phyloP scores from a whole-genome alignment of 2,329 filamentous ascomycete genomes.

The Claviceps sp. region DNA sequence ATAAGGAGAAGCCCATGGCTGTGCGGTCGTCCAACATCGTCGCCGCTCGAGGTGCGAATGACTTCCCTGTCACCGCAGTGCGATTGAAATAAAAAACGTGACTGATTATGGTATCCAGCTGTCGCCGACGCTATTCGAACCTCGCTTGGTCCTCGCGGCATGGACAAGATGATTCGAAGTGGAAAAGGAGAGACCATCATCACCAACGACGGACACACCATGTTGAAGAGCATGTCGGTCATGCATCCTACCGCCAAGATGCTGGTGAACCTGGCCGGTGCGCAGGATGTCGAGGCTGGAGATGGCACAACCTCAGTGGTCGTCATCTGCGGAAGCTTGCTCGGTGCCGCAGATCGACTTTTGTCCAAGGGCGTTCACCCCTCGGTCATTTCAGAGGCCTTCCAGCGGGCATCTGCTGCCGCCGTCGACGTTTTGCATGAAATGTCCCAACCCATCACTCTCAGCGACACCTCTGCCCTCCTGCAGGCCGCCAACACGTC shows the following conservation, averaged over 20 bases:
- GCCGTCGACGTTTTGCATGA: conserved; percentile 83
- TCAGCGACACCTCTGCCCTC: conserved; percentile 77
- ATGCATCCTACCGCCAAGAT: conserved; percentile 99
- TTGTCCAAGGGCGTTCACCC: conserved; percentile 91
- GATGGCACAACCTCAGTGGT: conserved; percentile 98
- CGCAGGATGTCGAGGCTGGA: conserved; percentile 95
- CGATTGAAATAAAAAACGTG: background rate
- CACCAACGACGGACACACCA: conserved; percentile 98
- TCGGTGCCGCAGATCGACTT: conserved; percentile 85
- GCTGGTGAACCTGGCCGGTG: conserved; percentile 92
- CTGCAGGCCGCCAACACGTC: conserved; percentile 95
- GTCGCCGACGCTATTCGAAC: conserved; percentile 97
- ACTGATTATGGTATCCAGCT: conserved; percentile 36
- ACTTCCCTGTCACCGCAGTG: background rate
- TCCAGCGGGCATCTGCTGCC: conserved; percentile 84
- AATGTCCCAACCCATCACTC: conserved; percentile 88
- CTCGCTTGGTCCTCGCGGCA: conserved; percentile 87
- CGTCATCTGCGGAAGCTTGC: conserved; percentile 88
- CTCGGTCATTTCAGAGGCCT: conserved; percentile 92
- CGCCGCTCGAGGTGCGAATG: conserved; percentile 69
- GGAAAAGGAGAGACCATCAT: conserved; percentile 96
- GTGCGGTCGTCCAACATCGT: conserved; percentile 95
- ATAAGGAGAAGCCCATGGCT: conserved; percentile 97
- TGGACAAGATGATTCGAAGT: conserved; percentile 99
- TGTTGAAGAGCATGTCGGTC: conserved; percentile 97